These are phyloP conservation scores for Trametes pubescens DNA, from an alignment of 1,284 basidiomycete species.

Conservation along the genomic window DNA sequence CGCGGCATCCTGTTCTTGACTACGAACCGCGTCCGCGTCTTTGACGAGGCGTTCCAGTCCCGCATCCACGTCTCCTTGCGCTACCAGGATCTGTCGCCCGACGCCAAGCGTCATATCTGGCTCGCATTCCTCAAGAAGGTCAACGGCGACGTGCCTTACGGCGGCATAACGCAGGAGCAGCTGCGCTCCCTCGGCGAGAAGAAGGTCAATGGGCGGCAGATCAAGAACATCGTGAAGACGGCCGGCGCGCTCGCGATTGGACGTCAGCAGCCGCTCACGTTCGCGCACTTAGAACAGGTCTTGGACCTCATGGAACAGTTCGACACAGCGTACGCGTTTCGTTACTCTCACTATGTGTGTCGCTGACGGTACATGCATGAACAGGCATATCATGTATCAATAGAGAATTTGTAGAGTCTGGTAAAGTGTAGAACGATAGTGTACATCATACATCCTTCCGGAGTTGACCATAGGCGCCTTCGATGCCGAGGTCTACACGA, in stretches of 20 bases:
- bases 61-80: constrained; percentile 71
- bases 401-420: constrained; percentile 25
- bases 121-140: constrained; percentile 62
- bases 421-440: neutral
- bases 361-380: neutral
- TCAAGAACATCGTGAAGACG: constrained; percentile 71
- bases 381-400: constrained; percentile 39
- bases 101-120: constrained; percentile 65
- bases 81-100: constrained; percentile 60
- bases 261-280: constrained; percentile 53
- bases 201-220: constrained; percentile 67
- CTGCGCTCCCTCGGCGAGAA: constrained; percentile 56
- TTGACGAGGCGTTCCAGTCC: constrained; percentile 74
- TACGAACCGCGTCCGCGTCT: constrained; percentile 70
- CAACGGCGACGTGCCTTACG: constrained; percentile 44
- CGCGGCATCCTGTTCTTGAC: constrained; percentile 73
- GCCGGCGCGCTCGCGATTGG: constrained; percentile 64
- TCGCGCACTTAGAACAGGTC: constrained; percentile 61
- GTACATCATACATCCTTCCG: neutral
- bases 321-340: constrained; percentile 52
- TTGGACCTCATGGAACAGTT: constrained; percentile 70
- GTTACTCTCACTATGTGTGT: neutral
- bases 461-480: neutral
- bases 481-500: constrained; percentile 1
- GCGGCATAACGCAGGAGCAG: constrained; percentile 51